phyloP scores from a whole-genome alignment of 2,329 filamentous ascomycete species.

The Ceratocystis cubensis region DNA sequence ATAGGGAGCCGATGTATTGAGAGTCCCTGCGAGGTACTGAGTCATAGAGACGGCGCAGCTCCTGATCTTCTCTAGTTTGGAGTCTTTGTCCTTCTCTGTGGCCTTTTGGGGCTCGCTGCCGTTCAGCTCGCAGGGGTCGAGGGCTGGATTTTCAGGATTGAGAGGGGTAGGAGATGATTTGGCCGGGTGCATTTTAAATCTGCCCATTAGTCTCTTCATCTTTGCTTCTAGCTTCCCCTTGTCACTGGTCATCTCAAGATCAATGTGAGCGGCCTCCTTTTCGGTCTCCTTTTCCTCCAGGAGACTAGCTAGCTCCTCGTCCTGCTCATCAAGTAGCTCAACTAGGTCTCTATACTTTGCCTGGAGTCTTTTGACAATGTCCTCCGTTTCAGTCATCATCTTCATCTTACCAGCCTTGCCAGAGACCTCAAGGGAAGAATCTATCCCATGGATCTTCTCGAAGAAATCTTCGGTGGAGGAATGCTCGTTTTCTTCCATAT shows the following conservation, averaged over 20 bases:
- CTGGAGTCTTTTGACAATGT: not conserved
- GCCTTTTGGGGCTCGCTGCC: not conserved
- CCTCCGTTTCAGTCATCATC: not conserved
- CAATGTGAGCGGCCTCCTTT: not conserved
- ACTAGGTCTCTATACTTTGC: not conserved
- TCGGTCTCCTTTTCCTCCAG: not conserved
- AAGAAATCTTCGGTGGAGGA: no score
- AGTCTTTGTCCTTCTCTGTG: not conserved
- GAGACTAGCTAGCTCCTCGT: not conserved
- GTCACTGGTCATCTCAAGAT: not conserved
- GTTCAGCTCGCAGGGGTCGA: not conserved
- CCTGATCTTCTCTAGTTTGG: not conserved
- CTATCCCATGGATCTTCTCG: no score
- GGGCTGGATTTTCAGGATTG: no score
- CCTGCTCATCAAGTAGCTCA: not conserved
- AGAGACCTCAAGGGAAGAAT: no score
- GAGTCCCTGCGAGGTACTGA: not conserved
- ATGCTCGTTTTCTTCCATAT: no score
- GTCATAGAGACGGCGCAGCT: not conserved
- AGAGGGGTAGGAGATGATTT: not conserved
- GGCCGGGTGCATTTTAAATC: not conserved
- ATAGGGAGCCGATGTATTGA: conserved; percentile 2
- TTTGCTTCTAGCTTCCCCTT: not conserved
- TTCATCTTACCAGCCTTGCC: no score
- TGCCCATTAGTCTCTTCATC: not conserved